Percentiles rank a stretch among this genome's conserved stretches.
phyloP scores from a whole-genome alignment of 2,329 filamentous ascomycete genomes.

The Scytalidium lignicola region DNA sequence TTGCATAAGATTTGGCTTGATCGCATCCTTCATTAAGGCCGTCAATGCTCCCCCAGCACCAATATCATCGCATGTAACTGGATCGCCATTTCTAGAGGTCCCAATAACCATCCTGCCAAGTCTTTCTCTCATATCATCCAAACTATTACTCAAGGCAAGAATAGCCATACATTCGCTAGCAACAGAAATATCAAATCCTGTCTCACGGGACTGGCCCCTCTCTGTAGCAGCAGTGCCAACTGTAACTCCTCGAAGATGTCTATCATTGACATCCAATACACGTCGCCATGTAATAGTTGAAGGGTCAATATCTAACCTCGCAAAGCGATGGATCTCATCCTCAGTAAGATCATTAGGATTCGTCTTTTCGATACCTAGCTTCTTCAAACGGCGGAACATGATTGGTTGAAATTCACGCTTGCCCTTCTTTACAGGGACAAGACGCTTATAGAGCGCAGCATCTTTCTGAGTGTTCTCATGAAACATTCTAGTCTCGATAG shows the following conservation, averaged over 20 bases:
- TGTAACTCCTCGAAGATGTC: constrained; percentile 84
- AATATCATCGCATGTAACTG: constrained; percentile 93
- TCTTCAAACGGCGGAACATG: constrained; percentile 91
- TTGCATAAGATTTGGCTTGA: constrained; percentile 99
- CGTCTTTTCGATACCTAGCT: constrained; percentile 93
- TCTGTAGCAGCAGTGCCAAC: constrained; percentile 86
- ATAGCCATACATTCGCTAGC: constrained; percentile 99
- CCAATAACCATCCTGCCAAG: constrained; percentile 95
- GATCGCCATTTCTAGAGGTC: constrained; percentile 77
- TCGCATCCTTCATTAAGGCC: constrained; percentile 94
- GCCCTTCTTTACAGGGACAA: constrained; percentile 87
- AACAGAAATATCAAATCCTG: constrained; percentile 96
- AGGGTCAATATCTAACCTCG: constrained; percentile 92
- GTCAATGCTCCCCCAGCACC: constrained; percentile 88
- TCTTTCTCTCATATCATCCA: constrained; percentile 86
- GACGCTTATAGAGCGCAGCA: constrained; percentile 75
- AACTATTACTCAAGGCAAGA: constrained; percentile 82
- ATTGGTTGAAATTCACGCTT: constrained; percentile 80
- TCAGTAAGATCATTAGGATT: constrained; percentile 85
- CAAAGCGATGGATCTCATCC: constrained; percentile 83
- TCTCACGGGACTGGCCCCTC: constrained; percentile 81
- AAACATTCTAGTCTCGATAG: constrained; percentile 97
- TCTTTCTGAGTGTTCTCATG: constrained; percentile 96
- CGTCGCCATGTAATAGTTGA: constrained; percentile 96
- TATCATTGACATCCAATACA: constrained; percentile 95